Evolutionary conservation across 257 asterid genomes (phyloP).

Genomic region (Echium plantagineum): DNA sequence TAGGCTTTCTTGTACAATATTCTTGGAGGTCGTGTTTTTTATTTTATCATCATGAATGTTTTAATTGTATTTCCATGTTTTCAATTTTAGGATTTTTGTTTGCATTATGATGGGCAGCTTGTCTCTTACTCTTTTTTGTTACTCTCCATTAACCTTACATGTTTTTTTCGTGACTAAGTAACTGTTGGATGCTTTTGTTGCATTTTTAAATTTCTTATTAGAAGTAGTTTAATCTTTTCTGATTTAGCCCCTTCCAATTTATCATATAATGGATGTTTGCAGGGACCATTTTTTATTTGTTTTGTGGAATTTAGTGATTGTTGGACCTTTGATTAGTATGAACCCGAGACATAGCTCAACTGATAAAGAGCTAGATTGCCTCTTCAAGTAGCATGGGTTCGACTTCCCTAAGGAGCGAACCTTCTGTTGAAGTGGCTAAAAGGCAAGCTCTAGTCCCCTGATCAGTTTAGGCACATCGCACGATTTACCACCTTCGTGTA

Average conservation of each 20-base stretch:
- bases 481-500: no score
- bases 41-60: not conserved
- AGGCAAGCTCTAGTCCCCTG: no score
- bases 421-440: no score
- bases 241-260: not conserved
- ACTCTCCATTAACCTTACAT: not conserved
- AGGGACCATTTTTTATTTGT: no score
- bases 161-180: not conserved
- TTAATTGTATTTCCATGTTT: no score
- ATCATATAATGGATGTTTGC: not conserved
- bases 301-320: not conserved
- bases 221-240: no score
- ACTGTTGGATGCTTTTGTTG: not conserved
- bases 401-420: no score
- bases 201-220: no score
- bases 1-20: not conserved
- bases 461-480: no score
- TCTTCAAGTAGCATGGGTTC: no score
- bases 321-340: not conserved
- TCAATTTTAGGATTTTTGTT: not conserved
- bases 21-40: not conserved
- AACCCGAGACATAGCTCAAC: no score
- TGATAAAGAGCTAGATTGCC: no score
- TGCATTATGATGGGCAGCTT: not conserved
- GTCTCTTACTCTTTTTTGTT: not conserved